Evolutionary conservation across 352 stramenopile species (phyloP).

Genomic region (Aphanomyces astaci): DNA sequence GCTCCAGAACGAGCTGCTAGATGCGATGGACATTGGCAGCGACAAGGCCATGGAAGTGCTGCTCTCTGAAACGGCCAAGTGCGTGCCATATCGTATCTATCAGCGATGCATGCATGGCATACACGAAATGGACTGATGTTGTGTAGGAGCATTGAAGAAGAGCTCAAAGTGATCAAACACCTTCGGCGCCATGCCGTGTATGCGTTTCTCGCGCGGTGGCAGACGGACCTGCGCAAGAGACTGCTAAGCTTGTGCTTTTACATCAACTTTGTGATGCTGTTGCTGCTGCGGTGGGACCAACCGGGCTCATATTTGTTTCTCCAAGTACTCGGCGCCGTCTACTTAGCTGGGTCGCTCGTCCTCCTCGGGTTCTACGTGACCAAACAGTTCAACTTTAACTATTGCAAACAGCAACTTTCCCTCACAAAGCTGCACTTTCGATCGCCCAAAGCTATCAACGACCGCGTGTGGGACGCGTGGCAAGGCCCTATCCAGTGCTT

Average conservation of each 20-base stretch:
- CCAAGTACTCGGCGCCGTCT: constrained; percentile 6
- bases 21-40: constrained; percentile 23
- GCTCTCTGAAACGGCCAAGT: constrained; percentile 9
- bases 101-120: too few relatives aligned
- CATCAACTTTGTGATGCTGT: constrained; percentile 22
- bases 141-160: constrained; percentile 17
- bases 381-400: constrained; percentile 19
- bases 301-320: not conserved
- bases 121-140: not conserved
- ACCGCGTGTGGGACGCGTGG: constrained; percentile 12
- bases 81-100: not conserved
- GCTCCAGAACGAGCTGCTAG: constrained; percentile 18
- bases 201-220: constrained; percentile 9
- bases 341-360: not conserved
- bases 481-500: constrained; percentile 9
- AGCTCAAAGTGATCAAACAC: constrained; percentile 21
- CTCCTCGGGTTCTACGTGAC: constrained; percentile 20
- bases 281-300: not conserved
- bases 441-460: constrained; percentile 16
- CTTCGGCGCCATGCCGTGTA: constrained; percentile 3
- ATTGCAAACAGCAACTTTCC: constrained; percentile 22
- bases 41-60: constrained; percentile 19
- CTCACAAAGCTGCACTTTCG: constrained; percentile 19
- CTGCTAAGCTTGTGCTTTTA: constrained; percentile 18
- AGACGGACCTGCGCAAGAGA: constrained; percentile 2